Evolutionary conservation across 2,329 filamentous ascomycete species (phyloP).

Genomic region (Rhexocercosporidium sp.): DNA sequence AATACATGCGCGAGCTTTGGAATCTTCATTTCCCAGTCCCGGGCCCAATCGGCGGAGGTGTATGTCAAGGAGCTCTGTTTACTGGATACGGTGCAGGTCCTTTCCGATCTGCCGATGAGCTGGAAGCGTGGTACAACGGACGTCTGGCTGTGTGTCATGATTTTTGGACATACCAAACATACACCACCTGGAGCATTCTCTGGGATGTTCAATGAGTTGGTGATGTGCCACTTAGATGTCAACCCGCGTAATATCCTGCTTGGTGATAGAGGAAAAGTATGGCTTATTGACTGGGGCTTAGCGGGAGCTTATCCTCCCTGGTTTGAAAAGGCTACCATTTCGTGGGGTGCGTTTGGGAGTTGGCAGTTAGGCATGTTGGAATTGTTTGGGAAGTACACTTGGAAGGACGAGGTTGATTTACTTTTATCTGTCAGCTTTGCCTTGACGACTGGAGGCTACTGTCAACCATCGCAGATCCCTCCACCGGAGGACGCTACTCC

Average conservation of each 20-base stretch:
- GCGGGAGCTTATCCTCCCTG: slow-evolving; percentile 27
- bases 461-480: background rate
- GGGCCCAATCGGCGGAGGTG: slow-evolving; percentile 23
- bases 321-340: slow-evolving; percentile 20
- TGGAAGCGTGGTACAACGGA: slow-evolving; percentile 29
- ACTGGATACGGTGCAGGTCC: slow-evolving; percentile 25
- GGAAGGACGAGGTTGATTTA: background rate
- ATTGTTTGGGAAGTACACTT: background rate
- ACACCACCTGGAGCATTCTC: slow-evolving; percentile 12
- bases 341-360: background rate
- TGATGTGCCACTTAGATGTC: slow-evolving; percentile 23
- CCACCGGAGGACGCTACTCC: no score
- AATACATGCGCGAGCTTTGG: slow-evolving; percentile 19
- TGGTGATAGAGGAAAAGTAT: slow-evolving; percentile 21
- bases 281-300: slow-evolving; percentile 27
- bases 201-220: slow-evolving; percentile 23
- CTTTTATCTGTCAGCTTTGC: background rate
- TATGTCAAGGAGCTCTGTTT: slow-evolving; percentile 22
- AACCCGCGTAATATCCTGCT: slow-evolving; percentile 19
- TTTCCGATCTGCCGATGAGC: slow-evolving; percentile 19
- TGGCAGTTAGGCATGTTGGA: background rate
- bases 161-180: slow-evolving; percentile 1
- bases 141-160: slow-evolving; percentile 24
- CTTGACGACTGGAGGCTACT: background rate
- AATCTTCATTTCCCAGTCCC: slow-evolving; percentile 15